A percentile compares a stretch with the other conserved stretches of the same genome.
Conservation (phyloP, 163 green algal genomes). For the Scenedesmus sp. region DNA sequence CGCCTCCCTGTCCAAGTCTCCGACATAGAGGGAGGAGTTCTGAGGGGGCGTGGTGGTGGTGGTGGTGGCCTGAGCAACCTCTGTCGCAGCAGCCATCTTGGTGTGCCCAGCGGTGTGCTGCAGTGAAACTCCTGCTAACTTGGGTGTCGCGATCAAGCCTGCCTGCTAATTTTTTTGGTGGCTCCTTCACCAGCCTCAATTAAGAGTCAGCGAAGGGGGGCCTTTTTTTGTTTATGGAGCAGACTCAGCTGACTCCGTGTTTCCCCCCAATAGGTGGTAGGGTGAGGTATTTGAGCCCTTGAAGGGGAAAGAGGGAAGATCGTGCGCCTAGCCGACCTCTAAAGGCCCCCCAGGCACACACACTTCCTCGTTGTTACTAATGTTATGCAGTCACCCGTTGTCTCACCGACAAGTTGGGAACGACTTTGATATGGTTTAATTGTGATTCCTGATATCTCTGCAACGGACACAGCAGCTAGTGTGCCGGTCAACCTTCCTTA, state of each 20-base stretch:
- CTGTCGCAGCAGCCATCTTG: constrained; percentile 50
- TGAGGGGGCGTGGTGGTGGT: constrained; percentile 49
- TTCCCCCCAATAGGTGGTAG: constrained; percentile 7
- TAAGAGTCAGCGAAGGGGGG: constrained; percentile 46
- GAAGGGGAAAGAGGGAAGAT: not conserved
- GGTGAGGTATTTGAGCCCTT: not conserved
- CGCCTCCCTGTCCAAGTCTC: constrained; percentile 96
- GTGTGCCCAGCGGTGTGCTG: not conserved
- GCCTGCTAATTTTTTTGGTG: constrained; percentile 51
- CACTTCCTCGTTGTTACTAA: constrained; percentile 8
- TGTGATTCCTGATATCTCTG: not conserved
- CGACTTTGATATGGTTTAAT: not conserved
- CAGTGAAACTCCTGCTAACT: not conserved
- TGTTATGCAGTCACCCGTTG: constrained; percentile 3
- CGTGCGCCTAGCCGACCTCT: not conserved
- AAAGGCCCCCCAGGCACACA: not conserved
- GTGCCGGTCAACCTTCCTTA: constrained; percentile 3
- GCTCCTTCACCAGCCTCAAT: constrained; percentile 50
- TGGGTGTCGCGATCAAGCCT: not conserved
- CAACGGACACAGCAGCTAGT: not conserved
- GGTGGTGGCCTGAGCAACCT: constrained; percentile 30
- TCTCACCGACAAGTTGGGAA: not conserved
- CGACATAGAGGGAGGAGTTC: constrained; percentile 94
- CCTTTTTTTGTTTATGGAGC: constrained; percentile 50
- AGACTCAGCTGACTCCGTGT: not conserved